phyloP scores from a whole-genome alignment of 192 early-diverging fungal genomes.

The Umbelopsis sp. region DNA sequence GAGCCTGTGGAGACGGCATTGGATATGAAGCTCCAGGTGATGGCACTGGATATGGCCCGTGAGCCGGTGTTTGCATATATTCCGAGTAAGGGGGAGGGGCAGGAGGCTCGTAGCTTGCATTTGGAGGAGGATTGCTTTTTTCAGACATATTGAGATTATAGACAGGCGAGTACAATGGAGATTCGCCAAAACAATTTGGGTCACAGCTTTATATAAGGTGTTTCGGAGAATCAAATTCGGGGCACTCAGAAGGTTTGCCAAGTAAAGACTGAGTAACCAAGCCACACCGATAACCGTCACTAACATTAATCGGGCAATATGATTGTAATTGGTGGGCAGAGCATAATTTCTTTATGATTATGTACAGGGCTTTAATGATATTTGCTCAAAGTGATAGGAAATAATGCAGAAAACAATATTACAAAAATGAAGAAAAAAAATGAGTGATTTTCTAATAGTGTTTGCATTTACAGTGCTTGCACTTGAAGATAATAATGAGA shows the following conservation, averaged over 20 bases:
- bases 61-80: too few relatives aligned
- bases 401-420: neutral
- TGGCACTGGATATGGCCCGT: too few relatives aligned
- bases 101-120: neutral
- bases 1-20: too few relatives aligned
- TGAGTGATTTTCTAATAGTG: neutral
- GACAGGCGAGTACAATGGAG: neutral
- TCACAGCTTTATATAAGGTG: neutral
- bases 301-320: neutral
- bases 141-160: neutral
- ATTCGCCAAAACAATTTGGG: neutral
- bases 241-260: neutral
- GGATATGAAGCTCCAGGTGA: too few relatives aligned
- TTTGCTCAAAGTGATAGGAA: too few relatives aligned
- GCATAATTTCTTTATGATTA: too few relatives aligned
- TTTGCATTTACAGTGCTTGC: neutral
- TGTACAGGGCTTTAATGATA: too few relatives aligned
- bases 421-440: too few relatives aligned
- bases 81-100: too few relatives aligned
- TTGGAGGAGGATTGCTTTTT: neutral
- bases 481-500: neutral
- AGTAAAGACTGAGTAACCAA: neutral
- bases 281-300: neutral
- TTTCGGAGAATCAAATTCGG: neutral
- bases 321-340: too few relatives aligned